Evolutionary conservation across 2,329 filamentous ascomycete genomes (phyloP), one percentile per base, ranked within the genome.

Genomic region (Clonostachys sp.): DNA sequence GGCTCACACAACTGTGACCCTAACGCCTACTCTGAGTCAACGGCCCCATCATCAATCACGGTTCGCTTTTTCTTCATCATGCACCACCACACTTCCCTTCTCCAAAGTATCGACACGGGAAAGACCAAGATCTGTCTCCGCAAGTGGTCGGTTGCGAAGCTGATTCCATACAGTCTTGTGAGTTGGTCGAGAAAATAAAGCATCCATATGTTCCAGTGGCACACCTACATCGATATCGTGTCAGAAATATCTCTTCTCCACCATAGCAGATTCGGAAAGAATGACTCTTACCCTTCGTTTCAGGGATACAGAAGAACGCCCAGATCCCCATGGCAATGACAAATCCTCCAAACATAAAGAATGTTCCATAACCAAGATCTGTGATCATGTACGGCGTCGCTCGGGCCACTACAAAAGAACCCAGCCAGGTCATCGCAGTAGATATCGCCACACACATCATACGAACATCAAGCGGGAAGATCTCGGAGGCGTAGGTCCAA

Each of bases 321-420:
- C 72, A 79, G 41, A 74, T 55, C 10, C 72, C 65, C 52, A 74
- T 70, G 30, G 64, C 51, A 14, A 76, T 61, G 44, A 75, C 47
- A 30, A 75, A 62, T 0, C 66, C 61, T 5, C 70, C 74, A 51
- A 79, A 80, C 60, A 79, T 72, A 48, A 80, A 73, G 56, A 76
- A 80, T 1, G 74, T 74, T 8, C 76, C 76, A 51, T 74, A 78
- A 1, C 65, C 64, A 1, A 72, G 57, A 5, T 59, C 57, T 1
- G 61, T 65, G 14, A 71, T 64, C 69, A 72, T 72, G 48, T 69
- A 68, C 0, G 67, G 68, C 0, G 64, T 67, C 18, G 64, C 61
- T 24, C 65, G 60, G 3, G 66, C 65, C 41, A 71, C 66, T 55
- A 70, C 58, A 49, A 71, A 70, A 3, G 62, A 67, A 9, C 65